Evolutionary conservation across 164 flowering plant genomes (phyloP).

Genomic region (Magnolia changhungtana): DNA sequence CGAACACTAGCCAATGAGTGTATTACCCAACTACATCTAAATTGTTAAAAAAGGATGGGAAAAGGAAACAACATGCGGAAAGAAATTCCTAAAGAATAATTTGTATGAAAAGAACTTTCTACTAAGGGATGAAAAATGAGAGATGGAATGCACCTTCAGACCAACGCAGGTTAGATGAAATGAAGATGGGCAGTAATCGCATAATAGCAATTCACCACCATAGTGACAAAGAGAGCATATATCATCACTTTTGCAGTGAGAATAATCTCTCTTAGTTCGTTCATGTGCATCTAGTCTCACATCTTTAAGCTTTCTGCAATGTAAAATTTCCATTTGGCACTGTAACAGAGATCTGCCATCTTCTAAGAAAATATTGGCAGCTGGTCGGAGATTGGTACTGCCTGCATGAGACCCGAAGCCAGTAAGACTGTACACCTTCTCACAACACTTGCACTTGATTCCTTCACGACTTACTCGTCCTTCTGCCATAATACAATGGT

Average conservation of each 20-base stretch:
- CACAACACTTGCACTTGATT: constrained; percentile 78
- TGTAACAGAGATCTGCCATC: constrained; percentile 84
- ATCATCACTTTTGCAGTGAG: constrained; percentile 37
- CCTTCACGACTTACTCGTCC: constrained; percentile 70
- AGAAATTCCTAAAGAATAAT: too few relatives aligned
- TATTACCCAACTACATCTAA: too few relatives aligned
- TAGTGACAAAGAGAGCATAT: constrained; percentile 76
- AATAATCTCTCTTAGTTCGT: constrained; percentile 19
- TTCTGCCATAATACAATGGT: constrained; percentile 23
- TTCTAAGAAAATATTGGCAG: constrained; percentile 58
- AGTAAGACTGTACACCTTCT: constrained; percentile 38
- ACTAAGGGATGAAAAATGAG: too few relatives aligned
- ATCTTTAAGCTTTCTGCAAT: constrained; percentile 7
- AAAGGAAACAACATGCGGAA: too few relatives aligned
- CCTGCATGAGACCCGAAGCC: constrained; percentile 73
- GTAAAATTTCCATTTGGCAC: constrained; percentile 49
- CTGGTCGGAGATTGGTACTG: constrained; percentile 37
- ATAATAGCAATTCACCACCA: constrained; percentile 72
- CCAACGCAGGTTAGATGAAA: constrained; percentile 69
- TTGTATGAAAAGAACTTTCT: too few relatives aligned
- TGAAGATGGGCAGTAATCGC: constrained; percentile 83
- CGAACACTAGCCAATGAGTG: too few relatives aligned
- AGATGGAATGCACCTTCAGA: constrained; percentile 37
- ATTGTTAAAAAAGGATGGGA: too few relatives aligned
- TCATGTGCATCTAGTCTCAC: constrained; percentile 2